Base-by-base conservation (phyloP, 176 grass and related monocot genomes). In the Oryza officinalis region DNA sequence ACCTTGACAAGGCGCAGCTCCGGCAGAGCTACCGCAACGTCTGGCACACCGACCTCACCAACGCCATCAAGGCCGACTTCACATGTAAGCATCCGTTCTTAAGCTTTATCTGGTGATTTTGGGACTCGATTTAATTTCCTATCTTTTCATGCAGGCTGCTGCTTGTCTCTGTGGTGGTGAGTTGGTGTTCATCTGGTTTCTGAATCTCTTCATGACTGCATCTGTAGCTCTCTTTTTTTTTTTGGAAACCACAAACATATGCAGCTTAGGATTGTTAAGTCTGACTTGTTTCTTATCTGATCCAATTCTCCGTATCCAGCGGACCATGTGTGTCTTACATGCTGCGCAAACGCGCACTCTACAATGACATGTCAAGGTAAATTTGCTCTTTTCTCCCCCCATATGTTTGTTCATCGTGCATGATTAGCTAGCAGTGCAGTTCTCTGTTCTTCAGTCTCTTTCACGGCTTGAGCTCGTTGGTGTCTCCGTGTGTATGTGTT, bases 311-410 rank as follows among this genome's bases (percentile, higher is more conserved):
- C 10, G 71, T 86, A 17, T 83, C 33, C 80, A 98, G 96, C 75
- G 96, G 85, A 11, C 96, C 96, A 66, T 98, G 91, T 72, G 89
- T 95, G 17, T 95, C 96, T 27, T 98, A 98, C 80, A 90, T 98
- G 91, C 91, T 98, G 20, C 93, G 96, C 73, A 94, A 87, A 47
- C 89, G 96, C 18, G 96, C 96, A 20, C 91, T 98, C 28, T 98
- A 98, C 73, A 90, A 98, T 85, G 96, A 98, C 87, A 94, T 98
- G 96, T 93, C 96, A 74, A 98, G 80, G 96, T 95, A 83, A 52
- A 10, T 10, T 6, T 32, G 8, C 0, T 30, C 17, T 12, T n/a
- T 23, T 44, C 1, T 22, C 23, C 22, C 32, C 4, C 0, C 33
- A 35, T 35, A 1, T 35, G 2, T 27, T 38, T 47, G 27, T 26